Percentiles rank a stretch among this genome's conserved stretches.
phyloP scores from a whole-genome alignment of 2,329 filamentous ascomycete genomes.

The Rhytidhysteron rufulum region DNA sequence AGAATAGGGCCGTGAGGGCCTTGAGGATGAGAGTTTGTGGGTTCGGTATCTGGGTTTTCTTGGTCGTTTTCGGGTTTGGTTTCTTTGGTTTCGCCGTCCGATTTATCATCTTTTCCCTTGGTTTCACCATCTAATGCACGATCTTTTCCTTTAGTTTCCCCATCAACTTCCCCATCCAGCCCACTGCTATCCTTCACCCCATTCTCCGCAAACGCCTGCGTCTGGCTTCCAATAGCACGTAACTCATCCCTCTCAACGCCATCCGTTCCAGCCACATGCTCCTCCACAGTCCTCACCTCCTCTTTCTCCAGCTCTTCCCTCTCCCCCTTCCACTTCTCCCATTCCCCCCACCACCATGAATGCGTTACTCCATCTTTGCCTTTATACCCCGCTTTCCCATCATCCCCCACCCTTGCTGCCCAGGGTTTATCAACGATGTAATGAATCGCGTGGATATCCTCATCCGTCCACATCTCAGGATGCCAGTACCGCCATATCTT shows the following conservation, averaged over 20 bases:
- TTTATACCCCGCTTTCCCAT: slow-evolving; percentile 46
- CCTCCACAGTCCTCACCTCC: slow-evolving; percentile 14
- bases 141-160: slow-evolving; percentile 17
- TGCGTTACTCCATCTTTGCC: slow-evolving; percentile 52
- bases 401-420: slow-evolving; percentile 39
- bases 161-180: not conserved
- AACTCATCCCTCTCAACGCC: slow-evolving; percentile 23
- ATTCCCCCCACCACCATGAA: slow-evolving; percentile 52
- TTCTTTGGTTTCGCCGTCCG: not conserved
- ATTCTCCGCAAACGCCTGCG: slow-evolving; percentile 29
- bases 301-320: slow-evolving; percentile 18
- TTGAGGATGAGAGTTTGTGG: slow-evolving; percentile 4
- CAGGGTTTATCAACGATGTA: slow-evolving; percentile 57
- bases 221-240: slow-evolving; percentile 26
- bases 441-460: slow-evolving; percentile 46
- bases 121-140: not conserved
- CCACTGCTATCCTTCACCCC: slow-evolving; percentile 8
- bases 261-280: slow-evolving; percentile 18
- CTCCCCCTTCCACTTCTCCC: slow-evolving; percentile 37
- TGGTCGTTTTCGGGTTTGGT: not conserved
- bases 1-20: slow-evolving; percentile 12
- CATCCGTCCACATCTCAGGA: slow-evolving; percentile 48
- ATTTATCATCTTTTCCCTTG: not conserved
- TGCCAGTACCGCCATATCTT: slow-evolving; percentile 56
- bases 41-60: not conserved